Conservation (phyloP, 192 early-diverging fungal genomes). For the Entophlyctis helioformis region DNA sequence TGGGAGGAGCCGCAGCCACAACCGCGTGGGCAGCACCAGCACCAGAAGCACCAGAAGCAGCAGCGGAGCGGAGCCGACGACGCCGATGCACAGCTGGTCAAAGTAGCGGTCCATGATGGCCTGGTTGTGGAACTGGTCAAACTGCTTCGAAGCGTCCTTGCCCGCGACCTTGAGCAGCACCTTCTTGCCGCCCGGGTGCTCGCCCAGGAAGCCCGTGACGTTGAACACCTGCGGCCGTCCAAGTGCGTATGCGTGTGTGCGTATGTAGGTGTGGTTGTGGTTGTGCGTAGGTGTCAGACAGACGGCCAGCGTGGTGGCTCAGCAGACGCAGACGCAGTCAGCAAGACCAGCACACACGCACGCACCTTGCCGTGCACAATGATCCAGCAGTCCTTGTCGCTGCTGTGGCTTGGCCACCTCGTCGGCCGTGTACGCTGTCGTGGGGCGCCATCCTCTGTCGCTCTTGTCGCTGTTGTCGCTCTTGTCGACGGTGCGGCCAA, state of each 20-base stretch:
- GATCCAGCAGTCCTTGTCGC: constrained; percentile 32
- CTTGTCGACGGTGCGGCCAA: too few relatives aligned
- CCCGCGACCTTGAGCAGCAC: constrained; percentile 54
- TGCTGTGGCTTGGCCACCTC: constrained; percentile 30
- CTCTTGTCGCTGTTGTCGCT: too few relatives aligned
- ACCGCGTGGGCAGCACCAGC: too few relatives aligned
- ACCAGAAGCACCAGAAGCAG: too few relatives aligned
- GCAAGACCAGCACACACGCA: not conserved
- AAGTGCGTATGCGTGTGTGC: too few relatives aligned
- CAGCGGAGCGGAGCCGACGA: constrained; percentile 6
- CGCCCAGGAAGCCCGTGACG: constrained; percentile 17
- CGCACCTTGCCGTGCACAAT: constrained; percentile 41
- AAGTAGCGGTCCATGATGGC: constrained; percentile 32
- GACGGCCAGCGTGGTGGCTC: not conserved
- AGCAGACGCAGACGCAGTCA: not conserved
- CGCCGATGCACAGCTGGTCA: constrained; percentile 32
- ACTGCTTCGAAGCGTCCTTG: constrained; percentile 63
- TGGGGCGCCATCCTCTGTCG: too few relatives aligned
- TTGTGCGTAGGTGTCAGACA: constrained; percentile 30
- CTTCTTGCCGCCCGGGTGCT: constrained; percentile 34
- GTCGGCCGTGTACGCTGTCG: constrained; percentile 1
- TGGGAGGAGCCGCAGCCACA: too few relatives aligned
- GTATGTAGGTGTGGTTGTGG: too few relatives aligned
- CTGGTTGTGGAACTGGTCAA: constrained; percentile 56
- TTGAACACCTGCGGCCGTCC: constrained; percentile 51